Evolutionary conservation across 2,329 filamentous ascomycete species (phyloP).

Genomic region (Arthrinium puccinioides): DNA sequence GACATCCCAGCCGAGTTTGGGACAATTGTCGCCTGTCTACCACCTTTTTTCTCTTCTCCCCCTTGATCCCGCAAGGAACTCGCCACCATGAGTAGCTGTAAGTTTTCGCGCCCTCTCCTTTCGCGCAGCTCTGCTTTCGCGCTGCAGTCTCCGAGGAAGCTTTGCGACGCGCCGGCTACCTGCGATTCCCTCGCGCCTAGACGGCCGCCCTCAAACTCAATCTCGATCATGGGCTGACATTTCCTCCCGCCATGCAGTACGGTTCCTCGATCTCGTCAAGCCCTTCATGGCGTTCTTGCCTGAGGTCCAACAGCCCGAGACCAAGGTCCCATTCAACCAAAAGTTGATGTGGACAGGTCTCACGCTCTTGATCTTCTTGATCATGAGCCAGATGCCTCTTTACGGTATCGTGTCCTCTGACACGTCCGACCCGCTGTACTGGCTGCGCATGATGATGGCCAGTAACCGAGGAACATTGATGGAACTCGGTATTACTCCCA

Average conservation of each 20-base stretch:
- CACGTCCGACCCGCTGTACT: slow-evolving; percentile 97
- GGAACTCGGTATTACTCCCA: slow-evolving; percentile 95
- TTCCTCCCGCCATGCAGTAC: slow-evolving; percentile 53
- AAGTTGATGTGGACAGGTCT: slow-evolving; percentile 93
- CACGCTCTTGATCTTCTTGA: slow-evolving; percentile 96
- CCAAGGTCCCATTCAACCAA: slow-evolving; percentile 98
- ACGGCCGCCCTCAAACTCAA: not conserved
- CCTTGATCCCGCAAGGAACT: slow-evolving; percentile 8
- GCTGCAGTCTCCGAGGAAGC: not conserved
- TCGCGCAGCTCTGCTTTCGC: not conserved
- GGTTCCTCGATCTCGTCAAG: slow-evolving; percentile 99
- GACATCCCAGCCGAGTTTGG: slow-evolving; percentile 1
- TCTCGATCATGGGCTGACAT: slow-evolving; percentile 10
- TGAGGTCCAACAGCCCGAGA: slow-evolving; percentile 97
- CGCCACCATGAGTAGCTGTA: slow-evolving; percentile 28
- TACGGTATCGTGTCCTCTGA: slow-evolving; percentile 99
- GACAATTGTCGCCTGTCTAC: slow-evolving; percentile 7
- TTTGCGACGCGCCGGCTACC: not conserved
- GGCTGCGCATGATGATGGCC: slow-evolving; percentile 99
- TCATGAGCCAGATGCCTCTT: slow-evolving; percentile 98
- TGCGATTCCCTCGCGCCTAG: not conserved
- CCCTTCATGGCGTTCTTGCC: slow-evolving; percentile 99
- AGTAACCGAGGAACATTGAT: slow-evolving; percentile 96
- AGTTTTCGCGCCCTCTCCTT: slow-evolving; percentile 12
- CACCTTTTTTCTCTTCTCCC: slow-evolving; percentile 13